These are phyloP conservation scores for Teratosphaeria gauchensis DNA, from an alignment of 2,329 filamentous ascomycete genomes.

Conservation along the genomic window DNA sequence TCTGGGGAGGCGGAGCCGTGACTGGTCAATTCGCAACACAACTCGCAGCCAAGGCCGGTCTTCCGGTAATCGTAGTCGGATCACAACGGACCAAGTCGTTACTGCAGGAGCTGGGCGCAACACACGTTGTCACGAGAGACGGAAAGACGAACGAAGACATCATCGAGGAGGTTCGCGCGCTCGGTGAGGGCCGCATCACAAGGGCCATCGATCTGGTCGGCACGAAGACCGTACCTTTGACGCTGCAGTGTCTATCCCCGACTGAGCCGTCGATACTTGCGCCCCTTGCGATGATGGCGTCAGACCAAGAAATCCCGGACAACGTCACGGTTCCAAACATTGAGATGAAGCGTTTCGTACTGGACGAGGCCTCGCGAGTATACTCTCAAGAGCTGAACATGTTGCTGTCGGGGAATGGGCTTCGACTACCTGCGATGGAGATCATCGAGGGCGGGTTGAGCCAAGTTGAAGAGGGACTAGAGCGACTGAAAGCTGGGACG, in stretches of 20 bases:
- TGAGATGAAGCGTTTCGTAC: constrained; percentile 33
- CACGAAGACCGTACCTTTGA: constrained; percentile 22
- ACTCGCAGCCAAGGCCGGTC: constrained; percentile 23
- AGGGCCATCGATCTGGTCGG: constrained; percentile 33
- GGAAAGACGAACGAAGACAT: constrained; percentile 26
- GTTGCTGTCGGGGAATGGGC: constrained; percentile 19
- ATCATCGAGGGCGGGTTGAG: constrained; percentile 28
- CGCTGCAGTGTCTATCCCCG: not conserved
- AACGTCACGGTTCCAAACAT: constrained; percentile 28
- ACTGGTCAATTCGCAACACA: constrained; percentile 34
- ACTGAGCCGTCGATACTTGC: constrained; percentile 21
- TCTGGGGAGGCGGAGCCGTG: constrained; percentile 34
- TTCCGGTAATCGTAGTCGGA: constrained; percentile 29
- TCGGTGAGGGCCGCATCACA: constrained; percentile 21
- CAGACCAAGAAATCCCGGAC: constrained; percentile 15
- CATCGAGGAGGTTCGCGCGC: constrained; percentile 23
- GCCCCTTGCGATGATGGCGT: constrained; percentile 29
- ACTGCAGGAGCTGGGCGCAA: constrained; percentile 24
- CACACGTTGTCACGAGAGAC: constrained; percentile 26
- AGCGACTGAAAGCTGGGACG: constrained; percentile 21
- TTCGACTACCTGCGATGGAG: constrained; percentile 25
- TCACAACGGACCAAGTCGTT: constrained; percentile 25
- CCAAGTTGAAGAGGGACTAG: constrained; percentile 23
- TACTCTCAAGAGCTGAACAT: constrained; percentile 26
- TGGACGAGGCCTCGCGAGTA: constrained; percentile 20